Percentiles rank a stretch among this genome's conserved stretches.
Evolutionary conservation across 768 basidiomycete species (phyloP).

Genomic region (Russula dissimulans): DNA sequence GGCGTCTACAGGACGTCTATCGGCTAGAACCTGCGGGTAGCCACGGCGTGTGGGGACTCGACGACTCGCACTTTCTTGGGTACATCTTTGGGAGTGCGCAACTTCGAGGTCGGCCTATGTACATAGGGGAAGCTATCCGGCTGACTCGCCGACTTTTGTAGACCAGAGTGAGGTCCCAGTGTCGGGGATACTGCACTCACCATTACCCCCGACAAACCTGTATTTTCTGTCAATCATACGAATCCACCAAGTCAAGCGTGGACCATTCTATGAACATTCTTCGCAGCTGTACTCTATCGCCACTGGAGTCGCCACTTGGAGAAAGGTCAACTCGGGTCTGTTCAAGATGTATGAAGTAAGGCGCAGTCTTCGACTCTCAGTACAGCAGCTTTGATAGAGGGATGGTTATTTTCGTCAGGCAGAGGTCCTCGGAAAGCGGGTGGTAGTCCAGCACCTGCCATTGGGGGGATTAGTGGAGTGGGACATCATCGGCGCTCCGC

Average conservation of each 20-base stretch:
- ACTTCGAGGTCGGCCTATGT: slow-evolving; percentile 49
- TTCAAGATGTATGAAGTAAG: slow-evolving; percentile 92
- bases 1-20: slow-evolving; percentile 82
- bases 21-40: slow-evolving; percentile 92
- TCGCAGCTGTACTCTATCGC: slow-evolving; percentile 85
- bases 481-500: slow-evolving; percentile 27
- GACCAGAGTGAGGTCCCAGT: slow-evolving; percentile 60
- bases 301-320: slow-evolving; percentile 80
- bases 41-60: slow-evolving; percentile 96
- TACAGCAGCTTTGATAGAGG: background rate
- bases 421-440: slow-evolving; percentile 87
- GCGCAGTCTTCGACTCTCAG: background rate
- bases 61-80: slow-evolving; percentile 83
- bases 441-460: slow-evolving; percentile 93
- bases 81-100: slow-evolving; percentile 91
- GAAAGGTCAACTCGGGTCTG: slow-evolving; percentile 81
- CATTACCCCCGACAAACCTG: slow-evolving; percentile 58
- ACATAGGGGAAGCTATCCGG: background rate
- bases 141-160: slow-evolving; percentile 24
- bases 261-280: slow-evolving; percentile 89
- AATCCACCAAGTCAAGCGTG: slow-evolving; percentile 70
- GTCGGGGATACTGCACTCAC: slow-evolving; percentile 47
- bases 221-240: slow-evolving; percentile 75
- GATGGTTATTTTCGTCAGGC: slow-evolving; percentile 37
- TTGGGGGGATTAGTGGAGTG: slow-evolving; percentile 76